These are phyloP conservation scores for Hydnomerulius pinastri DNA, from an alignment of 768 basidiomycete genomes.

Conservation along the genomic window DNA sequence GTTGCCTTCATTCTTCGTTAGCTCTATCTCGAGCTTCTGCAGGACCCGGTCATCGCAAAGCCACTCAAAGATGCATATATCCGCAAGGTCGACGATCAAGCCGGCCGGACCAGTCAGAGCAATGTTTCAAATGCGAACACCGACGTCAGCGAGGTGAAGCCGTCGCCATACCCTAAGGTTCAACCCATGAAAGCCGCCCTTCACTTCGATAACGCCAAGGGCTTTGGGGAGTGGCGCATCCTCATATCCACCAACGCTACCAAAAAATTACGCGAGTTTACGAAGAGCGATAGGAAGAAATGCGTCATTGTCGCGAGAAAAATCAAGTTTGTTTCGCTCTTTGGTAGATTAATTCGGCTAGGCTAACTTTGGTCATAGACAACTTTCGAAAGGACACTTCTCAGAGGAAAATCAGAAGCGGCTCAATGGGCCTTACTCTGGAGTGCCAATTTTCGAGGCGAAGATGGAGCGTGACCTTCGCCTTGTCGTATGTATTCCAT, in stretches of 20 bases:
- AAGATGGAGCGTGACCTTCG: constrained; percentile 59
- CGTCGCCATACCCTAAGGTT: constrained; percentile 44
- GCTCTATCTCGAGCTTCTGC: constrained; percentile 27
- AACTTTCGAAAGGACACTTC: constrained; percentile 70
- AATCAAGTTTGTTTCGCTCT: constrained; percentile 49
- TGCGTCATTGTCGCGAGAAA: constrained; percentile 65
- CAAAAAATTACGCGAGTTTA: constrained; percentile 48
- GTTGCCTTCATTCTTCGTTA: neutral
- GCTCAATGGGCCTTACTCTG: constrained; percentile 45
- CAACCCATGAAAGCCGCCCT: constrained; percentile 63
- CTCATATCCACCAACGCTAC: constrained; percentile 54
- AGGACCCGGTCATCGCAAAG: constrained; percentile 12
- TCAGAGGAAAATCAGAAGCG: constrained; percentile 69
- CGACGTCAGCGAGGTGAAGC: constrained; percentile 9
- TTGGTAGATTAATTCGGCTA: neutral
- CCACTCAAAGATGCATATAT: constrained; percentile 13
- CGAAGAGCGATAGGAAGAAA: constrained; percentile 43
- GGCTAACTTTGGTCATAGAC: constrained; percentile 38
- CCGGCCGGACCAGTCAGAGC: neutral
- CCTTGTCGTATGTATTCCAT: constrained; percentile 43
- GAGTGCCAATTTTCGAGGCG: constrained; percentile 66
- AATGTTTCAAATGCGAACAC: neutral
- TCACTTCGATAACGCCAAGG: constrained; percentile 57
- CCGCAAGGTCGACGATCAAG: neutral
- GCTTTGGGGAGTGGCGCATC: constrained; percentile 67